Evolutionary conservation across 768 basidiomycete genomes (phyloP).

Genomic region (Tubosaeta sp.): DNA sequence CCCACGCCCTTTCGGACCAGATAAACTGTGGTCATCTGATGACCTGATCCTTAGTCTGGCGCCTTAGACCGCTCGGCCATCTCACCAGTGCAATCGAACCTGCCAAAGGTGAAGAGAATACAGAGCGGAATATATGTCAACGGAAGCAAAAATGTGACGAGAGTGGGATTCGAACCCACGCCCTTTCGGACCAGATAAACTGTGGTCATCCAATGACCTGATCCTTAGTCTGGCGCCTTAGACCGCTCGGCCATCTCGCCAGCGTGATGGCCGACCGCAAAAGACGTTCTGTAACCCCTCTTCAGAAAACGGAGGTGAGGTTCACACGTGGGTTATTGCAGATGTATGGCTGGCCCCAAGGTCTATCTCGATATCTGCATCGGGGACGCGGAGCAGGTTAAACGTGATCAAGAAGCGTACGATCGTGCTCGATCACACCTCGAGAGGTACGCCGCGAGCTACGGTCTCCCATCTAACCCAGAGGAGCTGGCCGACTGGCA

Average conservation of each 20-base stretch:
- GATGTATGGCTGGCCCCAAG: constrained; percentile 6
- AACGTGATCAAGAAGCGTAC: constrained; percentile 27
- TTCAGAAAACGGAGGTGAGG: too few species aligned
- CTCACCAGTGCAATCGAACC: too few species aligned
- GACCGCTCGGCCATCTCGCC: constrained; percentile 57
- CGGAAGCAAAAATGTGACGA: constrained; percentile 15
- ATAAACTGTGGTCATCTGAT: constrained; percentile 25
- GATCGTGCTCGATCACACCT: constrained; percentile 33
- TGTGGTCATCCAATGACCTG: constrained; percentile 28
- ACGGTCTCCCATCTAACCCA: constrained; percentile 38
- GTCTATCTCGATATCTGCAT: constrained; percentile 42
- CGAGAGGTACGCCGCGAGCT: constrained; percentile 35
- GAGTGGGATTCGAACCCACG: constrained; percentile 42
- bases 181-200: constrained; percentile 37
- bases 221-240: constrained; percentile 59
- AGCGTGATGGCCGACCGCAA: constrained; percentile 1
- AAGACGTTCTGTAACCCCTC: background rate
- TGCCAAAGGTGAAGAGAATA: background rate
- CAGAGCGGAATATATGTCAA: background rate
- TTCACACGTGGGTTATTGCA: background rate
- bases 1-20: constrained; percentile 40
- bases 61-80: constrained; percentile 64
- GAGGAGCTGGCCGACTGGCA: constrained; percentile 41
- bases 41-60: constrained; percentile 52
- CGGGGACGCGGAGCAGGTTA: constrained; percentile 33